These are phyloP conservation scores for Rickenella mellea DNA, from an alignment of 768 basidiomycete genomes.

Conservation along the genomic window DNA sequence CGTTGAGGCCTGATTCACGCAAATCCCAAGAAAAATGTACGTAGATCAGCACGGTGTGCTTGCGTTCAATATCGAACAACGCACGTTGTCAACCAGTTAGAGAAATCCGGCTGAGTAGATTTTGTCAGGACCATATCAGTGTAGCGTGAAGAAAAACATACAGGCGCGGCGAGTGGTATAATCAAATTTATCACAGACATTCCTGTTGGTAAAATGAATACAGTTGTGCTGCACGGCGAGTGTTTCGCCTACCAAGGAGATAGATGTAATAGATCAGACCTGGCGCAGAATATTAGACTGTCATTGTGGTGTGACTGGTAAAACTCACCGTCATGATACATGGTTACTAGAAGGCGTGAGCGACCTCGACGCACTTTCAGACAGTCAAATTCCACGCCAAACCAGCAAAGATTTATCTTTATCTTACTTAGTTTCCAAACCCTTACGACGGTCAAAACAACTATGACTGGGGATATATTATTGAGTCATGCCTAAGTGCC, in stretches of 20 bases:
- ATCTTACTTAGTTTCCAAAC: slow-evolving; percentile 28
- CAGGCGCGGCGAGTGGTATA: slow-evolving; percentile 27
- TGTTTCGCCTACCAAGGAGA: slow-evolving; percentile 21
- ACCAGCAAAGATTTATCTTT: not conserved
- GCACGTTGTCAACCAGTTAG: slow-evolving; percentile 35
- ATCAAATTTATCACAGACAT: slow-evolving; percentile 31
- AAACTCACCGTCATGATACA: slow-evolving; percentile 30
- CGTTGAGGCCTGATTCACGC: slow-evolving; percentile 25
- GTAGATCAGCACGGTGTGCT: too few relatives aligned
- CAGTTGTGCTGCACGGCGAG: not conserved
- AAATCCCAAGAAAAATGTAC: not conserved
- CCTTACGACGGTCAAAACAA: slow-evolving; percentile 25
- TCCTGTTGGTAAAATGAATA: slow-evolving; percentile 11
- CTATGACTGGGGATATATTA: slow-evolving; percentile 22
- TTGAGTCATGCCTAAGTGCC: not conserved
- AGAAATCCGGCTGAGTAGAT: slow-evolving; percentile 20
- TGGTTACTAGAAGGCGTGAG: slow-evolving; percentile 25
- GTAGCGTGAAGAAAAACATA: slow-evolving; percentile 11
- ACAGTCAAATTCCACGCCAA: not conserved
- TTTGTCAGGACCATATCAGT: not conserved
- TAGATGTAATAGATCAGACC: slow-evolving; percentile 32
- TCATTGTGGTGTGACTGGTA: not conserved
- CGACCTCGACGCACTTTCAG: slow-evolving; percentile 24
- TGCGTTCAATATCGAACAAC: slow-evolving; percentile 6
- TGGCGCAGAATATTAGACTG: slow-evolving; percentile 5